Evolutionary conservation across 257 asterid species (phyloP).

Genomic region (Lavandula angustifolia): DNA sequence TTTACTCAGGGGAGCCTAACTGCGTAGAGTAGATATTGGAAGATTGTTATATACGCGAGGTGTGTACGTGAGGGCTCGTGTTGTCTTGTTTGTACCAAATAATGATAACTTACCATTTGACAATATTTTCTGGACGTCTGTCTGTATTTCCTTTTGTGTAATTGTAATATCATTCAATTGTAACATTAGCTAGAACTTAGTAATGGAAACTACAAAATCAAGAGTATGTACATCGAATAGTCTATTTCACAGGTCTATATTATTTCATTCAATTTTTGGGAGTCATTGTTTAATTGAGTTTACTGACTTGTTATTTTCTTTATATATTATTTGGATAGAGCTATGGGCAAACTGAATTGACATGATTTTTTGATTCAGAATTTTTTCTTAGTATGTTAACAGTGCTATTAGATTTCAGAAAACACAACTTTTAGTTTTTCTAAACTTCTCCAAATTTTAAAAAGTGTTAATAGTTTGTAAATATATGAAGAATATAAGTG

Average conservation of each 20-base stretch:
- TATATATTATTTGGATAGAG: too few relatives aligned
- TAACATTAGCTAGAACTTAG: constrained; percentile 28
- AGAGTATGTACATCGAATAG: background rate
- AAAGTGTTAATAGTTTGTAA: too few relatives aligned
- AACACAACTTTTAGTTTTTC: too few relatives aligned
- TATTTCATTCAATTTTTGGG: background rate
- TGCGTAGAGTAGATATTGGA: constrained; percentile 29
- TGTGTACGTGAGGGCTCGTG: constrained; percentile 13
- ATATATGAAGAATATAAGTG: too few relatives aligned
- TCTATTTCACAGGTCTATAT: background rate
- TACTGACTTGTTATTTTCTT: too few relatives aligned
- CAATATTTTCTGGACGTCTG: constrained; percentile 20
- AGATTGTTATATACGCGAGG: constrained; percentile 24
- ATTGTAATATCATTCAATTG: constrained; percentile 35
- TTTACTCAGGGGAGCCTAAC: constrained; percentile 28
- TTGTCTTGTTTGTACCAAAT: constrained; percentile 23
- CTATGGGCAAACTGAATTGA: too few relatives aligned
- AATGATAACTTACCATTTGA: background rate
- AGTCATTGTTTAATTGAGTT: background rate
- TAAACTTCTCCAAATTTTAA: too few relatives aligned
- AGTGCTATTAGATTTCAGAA: too few relatives aligned
- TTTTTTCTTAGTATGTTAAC: too few relatives aligned
- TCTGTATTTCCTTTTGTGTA: background rate
- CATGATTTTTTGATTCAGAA: too few relatives aligned
- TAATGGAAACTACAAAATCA: background rate